A percentile compares a stretch with the other conserved stretches of the same genome.
phyloP scores from a whole-genome alignment of 148 eudicot species.

The Pouteria glomerata region DNA sequence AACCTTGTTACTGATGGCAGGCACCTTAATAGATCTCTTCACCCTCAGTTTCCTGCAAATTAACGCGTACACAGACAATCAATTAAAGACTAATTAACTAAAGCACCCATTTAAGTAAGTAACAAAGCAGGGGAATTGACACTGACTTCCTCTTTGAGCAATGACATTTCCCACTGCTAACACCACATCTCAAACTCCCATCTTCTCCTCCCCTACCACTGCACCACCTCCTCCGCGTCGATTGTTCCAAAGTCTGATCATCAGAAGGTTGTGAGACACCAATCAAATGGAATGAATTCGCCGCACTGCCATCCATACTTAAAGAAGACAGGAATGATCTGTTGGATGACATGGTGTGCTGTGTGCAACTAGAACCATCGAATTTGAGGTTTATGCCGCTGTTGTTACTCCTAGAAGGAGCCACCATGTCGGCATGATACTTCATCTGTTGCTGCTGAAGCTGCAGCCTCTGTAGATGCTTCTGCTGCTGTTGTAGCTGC shows the following conservation, averaged over 20 bases:
- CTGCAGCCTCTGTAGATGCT: conserved; percentile 25
- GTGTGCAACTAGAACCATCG: conserved; percentile 36
- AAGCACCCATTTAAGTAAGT: background rate
- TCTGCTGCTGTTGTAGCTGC: conserved; percentile 18
- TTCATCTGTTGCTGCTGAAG: conserved; percentile 34
- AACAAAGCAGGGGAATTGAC: background rate
- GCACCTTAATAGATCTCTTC: conserved; percentile 50
- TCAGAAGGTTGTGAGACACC: conserved; percentile 37
- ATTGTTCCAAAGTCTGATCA: conserved; percentile 30
- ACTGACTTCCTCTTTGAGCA: conserved; percentile 50
- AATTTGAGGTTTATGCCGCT: conserved; percentile 38
- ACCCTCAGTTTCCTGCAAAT: conserved; percentile 51
- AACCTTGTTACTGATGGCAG: conserved; percentile 53
- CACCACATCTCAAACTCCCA: conserved; percentile 42
- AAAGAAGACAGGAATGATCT: conserved; percentile 47
- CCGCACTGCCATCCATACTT: conserved; percentile 43
- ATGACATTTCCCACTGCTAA: conserved; percentile 45
- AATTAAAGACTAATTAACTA: background rate
- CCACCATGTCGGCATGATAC: conserved; percentile 29
- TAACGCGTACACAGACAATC: background rate
- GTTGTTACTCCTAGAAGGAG: conserved; percentile 21
- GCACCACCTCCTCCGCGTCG: conserved; percentile 33
- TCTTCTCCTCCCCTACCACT: conserved; percentile 36
- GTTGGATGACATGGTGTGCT: conserved; percentile 39
- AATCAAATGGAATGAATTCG: conserved; percentile 41